Conservation (phyloP, 176 grass and related monocot species). For the Olyra latifolia region DNA sequence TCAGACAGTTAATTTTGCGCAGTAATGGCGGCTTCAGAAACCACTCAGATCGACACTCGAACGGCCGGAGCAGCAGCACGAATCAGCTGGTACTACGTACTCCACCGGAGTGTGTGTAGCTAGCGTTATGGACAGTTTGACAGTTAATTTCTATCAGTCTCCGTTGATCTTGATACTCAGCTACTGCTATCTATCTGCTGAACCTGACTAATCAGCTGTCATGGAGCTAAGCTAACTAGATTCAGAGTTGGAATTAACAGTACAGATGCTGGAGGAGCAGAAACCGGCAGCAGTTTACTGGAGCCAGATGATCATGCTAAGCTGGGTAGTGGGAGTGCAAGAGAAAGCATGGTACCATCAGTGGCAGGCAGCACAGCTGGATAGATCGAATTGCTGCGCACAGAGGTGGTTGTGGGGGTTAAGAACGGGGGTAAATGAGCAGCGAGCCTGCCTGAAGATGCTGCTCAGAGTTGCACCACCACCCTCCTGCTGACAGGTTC, state of each 20-base stretch:
- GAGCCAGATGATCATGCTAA: background rate
- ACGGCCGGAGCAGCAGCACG: too few relatives aligned
- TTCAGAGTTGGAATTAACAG: background rate
- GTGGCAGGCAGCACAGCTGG: background rate
- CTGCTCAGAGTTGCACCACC: constrained; percentile 11
- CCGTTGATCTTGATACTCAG: background rate
- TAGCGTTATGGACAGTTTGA: background rate
- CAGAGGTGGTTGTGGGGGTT: background rate
- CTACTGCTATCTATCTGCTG: background rate
- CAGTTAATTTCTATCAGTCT: background rate
- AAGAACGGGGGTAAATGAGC: background rate
- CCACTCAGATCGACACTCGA: background rate
- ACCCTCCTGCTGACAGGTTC: constrained; percentile 3
- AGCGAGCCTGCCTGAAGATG: constrained; percentile 3
- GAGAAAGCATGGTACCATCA: background rate
- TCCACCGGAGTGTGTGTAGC: too few relatives aligned
- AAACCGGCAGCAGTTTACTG: background rate
- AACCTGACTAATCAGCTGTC: background rate
- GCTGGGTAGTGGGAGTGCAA: background rate
- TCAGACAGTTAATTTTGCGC: background rate
- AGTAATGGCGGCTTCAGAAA: background rate
- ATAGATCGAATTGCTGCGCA: background rate
- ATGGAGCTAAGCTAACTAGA: background rate
- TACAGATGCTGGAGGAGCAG: background rate
- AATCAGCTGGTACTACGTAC: too few relatives aligned